Conservation (phyloP, 1,284 basidiomycete genomes). For the Ceratobasidium sp. region DNA sequence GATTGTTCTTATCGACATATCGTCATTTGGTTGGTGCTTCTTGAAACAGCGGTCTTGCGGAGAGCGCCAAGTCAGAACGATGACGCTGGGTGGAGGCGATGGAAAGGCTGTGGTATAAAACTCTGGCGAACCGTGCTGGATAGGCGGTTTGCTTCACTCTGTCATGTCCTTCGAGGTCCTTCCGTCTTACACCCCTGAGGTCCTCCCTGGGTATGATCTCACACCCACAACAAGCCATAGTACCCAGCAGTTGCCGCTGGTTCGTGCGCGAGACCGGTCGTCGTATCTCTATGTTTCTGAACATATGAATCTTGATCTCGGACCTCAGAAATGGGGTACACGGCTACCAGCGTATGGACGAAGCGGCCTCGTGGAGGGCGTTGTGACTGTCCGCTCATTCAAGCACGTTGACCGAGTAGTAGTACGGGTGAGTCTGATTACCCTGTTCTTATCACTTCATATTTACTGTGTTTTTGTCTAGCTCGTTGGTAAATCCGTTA, state of each 20-base stretch:
- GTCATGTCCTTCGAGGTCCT: not conserved
- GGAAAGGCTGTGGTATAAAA: not conserved
- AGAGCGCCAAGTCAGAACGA: too few relatives aligned
- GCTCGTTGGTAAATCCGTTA: slow-evolving; percentile 34
- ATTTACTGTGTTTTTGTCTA: not conserved
- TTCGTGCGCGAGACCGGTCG: not conserved
- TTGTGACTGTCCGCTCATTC: slow-evolving; percentile 13
- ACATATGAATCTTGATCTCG: slow-evolving; percentile 25
- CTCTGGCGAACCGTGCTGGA: not conserved
- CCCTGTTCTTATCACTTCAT: not conserved
- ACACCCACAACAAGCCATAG: not conserved
- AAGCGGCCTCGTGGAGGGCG: not conserved
- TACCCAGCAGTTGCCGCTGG: not conserved
- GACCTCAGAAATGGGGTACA: slow-evolving; percentile 27
- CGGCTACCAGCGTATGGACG: slow-evolving; percentile 17
- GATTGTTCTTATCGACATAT: too few relatives aligned
- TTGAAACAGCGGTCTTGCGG: too few relatives aligned
- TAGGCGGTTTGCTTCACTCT: not conserved
- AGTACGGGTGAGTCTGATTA: slow-evolving; percentile 12
- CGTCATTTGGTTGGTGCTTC: too few relatives aligned
- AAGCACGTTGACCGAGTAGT: slow-evolving; percentile 33
- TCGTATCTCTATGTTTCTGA: slow-evolving; percentile 8
- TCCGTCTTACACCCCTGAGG: slow-evolving; percentile 31
- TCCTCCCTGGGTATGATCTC: slow-evolving; percentile 31
- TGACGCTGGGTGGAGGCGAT: too few relatives aligned